Percentiles rank a stretch among this genome's conserved stretches.
These are phyloP conservation scores for Stentor coeruleus DNA, from an alignment of 73 alveolate species.

Conservation along the genomic window DNA sequence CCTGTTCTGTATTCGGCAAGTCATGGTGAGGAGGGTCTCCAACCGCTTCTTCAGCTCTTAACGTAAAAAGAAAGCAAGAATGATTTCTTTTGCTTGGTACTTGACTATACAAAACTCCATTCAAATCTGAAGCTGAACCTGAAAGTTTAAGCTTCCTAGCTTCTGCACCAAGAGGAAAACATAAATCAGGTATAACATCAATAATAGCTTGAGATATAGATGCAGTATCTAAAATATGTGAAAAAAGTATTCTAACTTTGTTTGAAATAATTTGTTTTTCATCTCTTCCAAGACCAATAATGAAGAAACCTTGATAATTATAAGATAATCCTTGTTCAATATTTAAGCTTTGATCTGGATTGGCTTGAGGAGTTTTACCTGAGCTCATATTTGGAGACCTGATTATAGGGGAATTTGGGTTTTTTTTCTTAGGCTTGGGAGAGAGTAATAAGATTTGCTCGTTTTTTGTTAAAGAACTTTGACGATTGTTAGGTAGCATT, in stretches of 20 bases:
- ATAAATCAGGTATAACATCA: neutral
- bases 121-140: slow-evolving; percentile 20
- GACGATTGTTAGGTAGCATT: neutral
- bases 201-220: neutral
- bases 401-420: neutral
- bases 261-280: neutral
- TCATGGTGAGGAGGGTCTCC: neutral
- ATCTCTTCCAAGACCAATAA: neutral
- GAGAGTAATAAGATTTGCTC: neutral
- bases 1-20: neutral
- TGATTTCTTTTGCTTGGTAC: neutral
- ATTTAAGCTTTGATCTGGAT: slow-evolving; percentile 16
- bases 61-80: slow-evolving; percentile 12
- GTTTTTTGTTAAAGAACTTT: neutral
- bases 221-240: neutral
- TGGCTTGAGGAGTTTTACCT: slow-evolving; percentile 20
- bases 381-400: neutral
- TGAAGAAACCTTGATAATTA: neutral
- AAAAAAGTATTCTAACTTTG: neutral
- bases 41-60: neutral
- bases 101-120: neutral
- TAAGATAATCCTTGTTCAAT: neutral
- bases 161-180: slow-evolving; percentile 20
- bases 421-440: neutral
- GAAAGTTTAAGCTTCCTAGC: neutral